Percentiles rank a stretch among this genome's conserved stretches.
phyloP scores from a whole-genome alignment of 2,329 filamentous ascomycete species.

The Gnomoniopsis sp. region DNA sequence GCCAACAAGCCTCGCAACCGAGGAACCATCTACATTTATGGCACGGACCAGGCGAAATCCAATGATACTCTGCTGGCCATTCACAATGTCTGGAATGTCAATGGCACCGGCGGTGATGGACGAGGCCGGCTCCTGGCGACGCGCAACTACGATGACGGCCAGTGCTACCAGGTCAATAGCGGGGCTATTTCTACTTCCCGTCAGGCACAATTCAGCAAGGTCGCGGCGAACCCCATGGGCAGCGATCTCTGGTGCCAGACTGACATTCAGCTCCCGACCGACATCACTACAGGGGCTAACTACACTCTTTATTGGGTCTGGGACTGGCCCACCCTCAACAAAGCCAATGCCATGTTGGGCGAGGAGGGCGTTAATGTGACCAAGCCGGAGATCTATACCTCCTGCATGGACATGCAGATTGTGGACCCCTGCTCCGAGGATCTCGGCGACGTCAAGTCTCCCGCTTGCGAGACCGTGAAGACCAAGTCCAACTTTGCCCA shows the following conservation, averaged over 20 bases:
- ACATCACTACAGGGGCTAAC: slow-evolving; percentile 57
- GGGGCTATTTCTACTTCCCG: slow-evolving; percentile 57
- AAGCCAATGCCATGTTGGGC: slow-evolving; percentile 26
- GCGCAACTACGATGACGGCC: slow-evolving; percentile 83
- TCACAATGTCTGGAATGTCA: slow-evolving; percentile 71
- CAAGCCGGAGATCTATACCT: slow-evolving; percentile 35
- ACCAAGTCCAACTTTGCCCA: slow-evolving; percentile 21
- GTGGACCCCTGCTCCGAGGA: slow-evolving; percentile 31
- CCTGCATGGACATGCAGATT: slow-evolving; percentile 39
- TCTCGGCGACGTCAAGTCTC: slow-evolving; percentile 36
- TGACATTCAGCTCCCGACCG: slow-evolving; percentile 70
- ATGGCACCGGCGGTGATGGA: slow-evolving; percentile 77
- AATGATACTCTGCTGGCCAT: slow-evolving; percentile 45
- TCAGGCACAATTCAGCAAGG: slow-evolving; percentile 49
- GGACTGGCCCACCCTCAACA: slow-evolving; percentile 73
- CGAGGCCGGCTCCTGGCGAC: slow-evolving; percentile 73
- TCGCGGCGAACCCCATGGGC: slow-evolving; percentile 48
- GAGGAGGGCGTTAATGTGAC: slow-evolving; percentile 31
- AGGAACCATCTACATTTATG: slow-evolving; percentile 73
- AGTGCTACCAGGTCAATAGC: slow-evolving; percentile 79
- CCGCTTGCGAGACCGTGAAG: slow-evolving; percentile 27
- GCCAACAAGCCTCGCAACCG: slow-evolving; percentile 60
- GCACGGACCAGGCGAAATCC: slow-evolving; percentile 56
- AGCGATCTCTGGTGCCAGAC: slow-evolving; percentile 75
- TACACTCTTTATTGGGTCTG: slow-evolving; percentile 95